A percentile compares a stretch with the other conserved stretches of the same genome.
These are phyloP conservation scores for Primulina huaijiensis DNA, from an alignment of 257 asterid species.

Conservation along the genomic window DNA sequence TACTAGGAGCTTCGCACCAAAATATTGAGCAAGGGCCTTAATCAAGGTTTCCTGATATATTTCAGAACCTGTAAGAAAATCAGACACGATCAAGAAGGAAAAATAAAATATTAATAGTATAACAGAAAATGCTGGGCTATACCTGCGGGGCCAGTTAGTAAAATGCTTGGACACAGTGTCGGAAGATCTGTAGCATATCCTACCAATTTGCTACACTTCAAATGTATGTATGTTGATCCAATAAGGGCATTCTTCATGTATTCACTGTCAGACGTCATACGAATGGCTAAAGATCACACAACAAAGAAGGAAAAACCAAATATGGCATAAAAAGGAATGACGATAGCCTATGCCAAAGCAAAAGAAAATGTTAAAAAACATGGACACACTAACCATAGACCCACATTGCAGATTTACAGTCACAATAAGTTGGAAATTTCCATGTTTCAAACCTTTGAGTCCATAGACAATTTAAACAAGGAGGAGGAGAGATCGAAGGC, in stretches of 20 bases:
- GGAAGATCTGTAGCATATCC: constrained; percentile 65
- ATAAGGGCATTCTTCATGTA: constrained; percentile 70
- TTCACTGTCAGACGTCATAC: constrained; percentile 49
- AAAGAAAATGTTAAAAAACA: background rate
- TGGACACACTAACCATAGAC: background rate
- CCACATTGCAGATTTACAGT: background rate
- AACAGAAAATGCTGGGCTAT: constrained; percentile 15
- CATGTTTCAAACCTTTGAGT: background rate
- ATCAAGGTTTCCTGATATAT: constrained; percentile 77
- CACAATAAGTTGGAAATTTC: background rate
- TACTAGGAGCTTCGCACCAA: constrained; percentile 59
- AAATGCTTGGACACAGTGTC: constrained; percentile 65
- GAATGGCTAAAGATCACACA: background rate
- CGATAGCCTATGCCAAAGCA: background rate
- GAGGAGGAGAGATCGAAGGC: background rate
- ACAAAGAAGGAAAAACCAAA: background rate
- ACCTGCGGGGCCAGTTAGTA: constrained; percentile 91
- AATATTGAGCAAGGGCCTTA: constrained; percentile 74
- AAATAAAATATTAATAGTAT: background rate
- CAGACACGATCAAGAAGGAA: constrained; percentile 21
- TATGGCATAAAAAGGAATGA: background rate
- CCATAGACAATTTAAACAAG: background rate
- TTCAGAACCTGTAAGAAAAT: constrained; percentile 64
- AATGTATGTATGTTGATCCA: constrained; percentile 65
- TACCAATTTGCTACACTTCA: constrained; percentile 51